These are phyloP conservation scores for Malus domestica DNA, from an alignment of 306 rosid genomes.

Conservation along the genomic window ASM211411v1 NC_041790.1:9279001-9279500, in stretches of 20 bases:
- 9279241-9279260: slow-evolving; percentile 97
- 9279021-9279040: slow-evolving; percentile 63
- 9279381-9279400: too few relatives aligned
- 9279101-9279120: not conserved
- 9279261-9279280: slow-evolving; percentile 96
- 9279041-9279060: not conserved
- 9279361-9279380: too few relatives aligned
- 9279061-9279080: not conserved
- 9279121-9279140: not conserved
- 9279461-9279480: too few relatives aligned
- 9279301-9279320: slow-evolving; percentile 6
- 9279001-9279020: slow-evolving; percentile 90
- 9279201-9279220: slow-evolving; percentile 1
- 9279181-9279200: not conserved
- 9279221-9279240: slow-evolving; percentile 96
- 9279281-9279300: slow-evolving; percentile 22
- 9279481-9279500: too few relatives aligned
- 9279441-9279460: too few relatives aligned
- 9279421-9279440: too few relatives aligned
- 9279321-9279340: not conserved
- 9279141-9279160: not conserved
- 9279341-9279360: too few relatives aligned
- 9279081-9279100: not conserved
- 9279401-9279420: too few relatives aligned
- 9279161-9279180: not conserved